These are phyloP conservation scores for Geoglossum cookeanum DNA, from an alignment of 2,329 filamentous ascomycete genomes.

Conservation along the genomic window DNA sequence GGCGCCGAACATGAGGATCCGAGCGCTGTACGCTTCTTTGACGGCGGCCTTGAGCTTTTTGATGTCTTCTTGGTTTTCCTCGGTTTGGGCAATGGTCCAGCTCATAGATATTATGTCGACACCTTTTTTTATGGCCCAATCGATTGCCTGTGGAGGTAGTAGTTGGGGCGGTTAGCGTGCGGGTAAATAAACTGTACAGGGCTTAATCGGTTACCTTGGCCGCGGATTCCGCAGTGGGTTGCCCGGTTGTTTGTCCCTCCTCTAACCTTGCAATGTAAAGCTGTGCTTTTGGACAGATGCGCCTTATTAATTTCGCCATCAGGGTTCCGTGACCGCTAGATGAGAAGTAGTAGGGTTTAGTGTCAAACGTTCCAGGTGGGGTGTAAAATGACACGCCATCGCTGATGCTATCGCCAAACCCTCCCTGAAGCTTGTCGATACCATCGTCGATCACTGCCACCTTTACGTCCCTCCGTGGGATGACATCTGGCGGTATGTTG, in stretches of 20 bases:
- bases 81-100: constrained; percentile 17
- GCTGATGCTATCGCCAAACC: constrained; percentile 13
- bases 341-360: constrained; percentile 14
- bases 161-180: neutral
- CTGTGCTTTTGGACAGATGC: constrained; percentile 13
- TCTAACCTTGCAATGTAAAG: constrained; percentile 13
- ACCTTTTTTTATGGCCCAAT: constrained; percentile 14
- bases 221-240: constrained; percentile 14
- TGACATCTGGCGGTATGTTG: neutral
- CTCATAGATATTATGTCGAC: constrained; percentile 23
- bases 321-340: constrained; percentile 15
- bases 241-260: constrained; percentile 5
- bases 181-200: neutral
- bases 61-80: neutral
- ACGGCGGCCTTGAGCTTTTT: neutral
- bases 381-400: constrained; percentile 15
- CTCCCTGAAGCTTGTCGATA: constrained; percentile 14
- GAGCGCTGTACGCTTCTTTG: constrained; percentile 1
- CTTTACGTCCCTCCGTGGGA: constrained; percentile 10
- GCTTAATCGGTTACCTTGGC: constrained; percentile 11
- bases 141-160: constrained; percentile 14
- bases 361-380: constrained; percentile 4
- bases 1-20: constrained; percentile 23
- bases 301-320: constrained; percentile 16
- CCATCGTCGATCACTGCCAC: constrained; percentile 24